Evolutionary conservation across 2,329 filamentous ascomycete genomes (phyloP), one percentile per base, ranked within the genome.

Genomic region (Parascedosporium putredinis): DNA sequence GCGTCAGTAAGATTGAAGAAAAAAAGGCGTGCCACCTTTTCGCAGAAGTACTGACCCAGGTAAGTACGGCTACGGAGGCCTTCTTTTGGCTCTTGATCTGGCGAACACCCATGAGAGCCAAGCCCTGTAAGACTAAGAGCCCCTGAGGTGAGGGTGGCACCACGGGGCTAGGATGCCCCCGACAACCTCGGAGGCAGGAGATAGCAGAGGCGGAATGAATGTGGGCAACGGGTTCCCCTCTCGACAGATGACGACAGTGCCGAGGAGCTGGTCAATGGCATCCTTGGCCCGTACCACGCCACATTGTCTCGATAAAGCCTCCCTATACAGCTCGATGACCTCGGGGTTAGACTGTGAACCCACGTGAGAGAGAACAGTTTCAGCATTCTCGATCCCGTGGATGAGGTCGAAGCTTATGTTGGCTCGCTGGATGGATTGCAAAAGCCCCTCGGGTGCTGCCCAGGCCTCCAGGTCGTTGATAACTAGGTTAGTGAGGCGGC

Each of bases 241-340:
- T 55, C 82, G 84, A 67, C 86, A 90, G 36, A 94, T 78, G 54
- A 94, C 83, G 12, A 94, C 81, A 1, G 84, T 90, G 1, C 87
- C 88, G 5, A 94, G 66, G 18, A 95, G 67, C 51, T 83, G 84
- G 45, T 78, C 75, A 0, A 76, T 73, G 27, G 76, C 73, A 50
- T 81, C 74, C 65, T 89, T 93, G 20, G 88, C 88, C 25, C 88
- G 79, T 51, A 95, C 89, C 52, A 95, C 86, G 33, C 86, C 87
- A 58, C 86, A 91, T 12, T 78, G 77, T 56, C 88, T 84, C 8
- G 78, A 74, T 2, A 95, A 72, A 0, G 87, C 88, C 49, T 82
- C 76, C 50, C 80, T 80, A 67, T 95, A 95, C 18, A 94, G 79
- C 61, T 90, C 87, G 33, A 84, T 73, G 0, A 91, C 77, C 38